Evolutionary conservation across 2,329 filamentous ascomycete species (phyloP).

Genomic region (Xenoacremonium recifei): DNA sequence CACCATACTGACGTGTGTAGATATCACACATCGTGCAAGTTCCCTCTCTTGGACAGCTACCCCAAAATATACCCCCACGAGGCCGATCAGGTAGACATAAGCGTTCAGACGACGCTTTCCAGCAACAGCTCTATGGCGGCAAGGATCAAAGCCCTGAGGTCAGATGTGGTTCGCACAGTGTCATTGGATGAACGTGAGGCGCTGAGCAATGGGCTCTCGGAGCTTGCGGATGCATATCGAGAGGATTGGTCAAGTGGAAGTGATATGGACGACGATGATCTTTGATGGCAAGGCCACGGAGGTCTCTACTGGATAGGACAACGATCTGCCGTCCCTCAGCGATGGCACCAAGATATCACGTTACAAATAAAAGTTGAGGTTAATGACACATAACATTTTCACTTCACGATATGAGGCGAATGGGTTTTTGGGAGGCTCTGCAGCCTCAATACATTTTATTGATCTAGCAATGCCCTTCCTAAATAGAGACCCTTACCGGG

Average conservation of each 20-base stretch:
- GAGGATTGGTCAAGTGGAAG: constrained; percentile 82
- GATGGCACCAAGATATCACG: too few species aligned
- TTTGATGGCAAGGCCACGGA: constrained; percentile 6
- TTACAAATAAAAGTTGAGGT: too few species aligned
- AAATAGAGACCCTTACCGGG: constrained; percentile 23
- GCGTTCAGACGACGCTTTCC: constrained; percentile 60
- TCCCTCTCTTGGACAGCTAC: constrained; percentile 81
- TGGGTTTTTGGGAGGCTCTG: constrained; percentile 7
- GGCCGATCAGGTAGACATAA: constrained; percentile 31
- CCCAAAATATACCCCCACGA: constrained; percentile 66
- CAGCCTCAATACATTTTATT: constrained; percentile 26
- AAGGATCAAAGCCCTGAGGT: constrained; percentile 64
- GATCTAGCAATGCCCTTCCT: constrained; percentile 28
- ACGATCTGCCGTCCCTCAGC: too few species aligned
- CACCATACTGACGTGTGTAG: constrained; percentile 14
- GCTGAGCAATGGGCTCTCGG: constrained; percentile 76
- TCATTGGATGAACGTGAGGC: constrained; percentile 78
- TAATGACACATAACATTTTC: too few species aligned
- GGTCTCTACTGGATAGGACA: too few species aligned
- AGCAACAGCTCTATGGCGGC: constrained; percentile 73
- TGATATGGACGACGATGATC: constrained; percentile 67
- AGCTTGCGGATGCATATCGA: constrained; percentile 84
- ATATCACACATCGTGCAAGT: constrained; percentile 57
- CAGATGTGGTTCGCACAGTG: constrained; percentile 61
- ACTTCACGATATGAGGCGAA: too few species aligned